Conservation (phyloP, 345 rosid genomes). For the Isatis tinctoria region DNA sequence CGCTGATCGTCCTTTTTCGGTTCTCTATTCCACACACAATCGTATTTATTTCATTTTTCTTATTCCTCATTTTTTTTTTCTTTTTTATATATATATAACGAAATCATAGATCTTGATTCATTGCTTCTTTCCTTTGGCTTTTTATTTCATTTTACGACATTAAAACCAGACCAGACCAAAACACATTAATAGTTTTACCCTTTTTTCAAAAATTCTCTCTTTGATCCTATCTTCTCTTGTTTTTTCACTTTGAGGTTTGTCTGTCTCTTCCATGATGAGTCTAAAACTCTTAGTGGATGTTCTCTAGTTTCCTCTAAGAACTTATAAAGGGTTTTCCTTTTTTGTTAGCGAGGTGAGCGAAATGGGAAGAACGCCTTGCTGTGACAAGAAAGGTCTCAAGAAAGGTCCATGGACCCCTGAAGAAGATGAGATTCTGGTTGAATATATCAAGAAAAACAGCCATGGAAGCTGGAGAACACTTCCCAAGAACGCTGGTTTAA, state of each 20-base stretch:
- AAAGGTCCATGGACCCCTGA: constrained; percentile 98
- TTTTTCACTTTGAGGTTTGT: constrained; percentile 20
- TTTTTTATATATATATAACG: not conserved
- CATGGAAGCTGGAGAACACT: constrained; percentile 98
- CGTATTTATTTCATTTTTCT: constrained; percentile 24
- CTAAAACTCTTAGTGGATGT: constrained; percentile 4
- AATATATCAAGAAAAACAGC: constrained; percentile 67
- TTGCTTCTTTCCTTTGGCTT: constrained; percentile 16
- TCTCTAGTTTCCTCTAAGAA: not conserved
- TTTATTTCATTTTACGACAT: constrained; percentile 26
- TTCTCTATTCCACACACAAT: constrained; percentile 27
- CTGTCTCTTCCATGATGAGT: constrained; percentile 11
- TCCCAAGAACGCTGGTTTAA: constrained; percentile 75
- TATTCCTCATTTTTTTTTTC: not conserved
- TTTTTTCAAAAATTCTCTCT: constrained; percentile 23
- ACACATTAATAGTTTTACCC: constrained; percentile 20
- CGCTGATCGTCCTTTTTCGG: constrained; percentile 44
- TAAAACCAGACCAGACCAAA: constrained; percentile 36
- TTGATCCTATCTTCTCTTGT: constrained; percentile 20
- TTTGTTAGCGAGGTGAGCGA: constrained; percentile 11
- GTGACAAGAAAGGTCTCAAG: constrained; percentile 81
- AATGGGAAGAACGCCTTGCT: constrained; percentile 92
- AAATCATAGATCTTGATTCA: not conserved
- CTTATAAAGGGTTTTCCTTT: not conserved
- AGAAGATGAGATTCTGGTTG: constrained; percentile 79